phyloP scores from a whole-genome alignment of 768 basidiomycete species.

The Mycena pura region DNA sequence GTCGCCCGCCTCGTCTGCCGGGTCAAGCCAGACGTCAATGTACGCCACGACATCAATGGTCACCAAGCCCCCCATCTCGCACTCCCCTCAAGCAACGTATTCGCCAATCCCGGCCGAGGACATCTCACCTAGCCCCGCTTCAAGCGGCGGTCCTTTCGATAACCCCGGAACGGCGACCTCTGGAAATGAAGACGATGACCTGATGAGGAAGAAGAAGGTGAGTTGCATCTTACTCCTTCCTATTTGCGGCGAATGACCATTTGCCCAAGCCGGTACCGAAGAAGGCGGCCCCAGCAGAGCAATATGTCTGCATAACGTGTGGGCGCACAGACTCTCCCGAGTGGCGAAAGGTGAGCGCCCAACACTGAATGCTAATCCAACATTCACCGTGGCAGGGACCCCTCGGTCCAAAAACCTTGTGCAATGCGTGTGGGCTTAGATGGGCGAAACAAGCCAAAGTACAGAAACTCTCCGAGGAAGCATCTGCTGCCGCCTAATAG shows the following conservation, averaged over 20 bases:
- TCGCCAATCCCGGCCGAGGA: slow-evolving; percentile 26
- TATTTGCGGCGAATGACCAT: background rate
- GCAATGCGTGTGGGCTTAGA: slow-evolving; percentile 93
- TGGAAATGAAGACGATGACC: slow-evolving; percentile 12
- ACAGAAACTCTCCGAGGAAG: slow-evolving; percentile 36
- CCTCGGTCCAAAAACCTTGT: slow-evolving; percentile 94
- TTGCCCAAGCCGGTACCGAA: slow-evolving; percentile 43
- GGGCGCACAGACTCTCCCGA: slow-evolving; percentile 96
- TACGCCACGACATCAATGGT: slow-evolving; percentile 35
- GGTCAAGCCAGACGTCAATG: slow-evolving; percentile 35
- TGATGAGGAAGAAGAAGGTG: slow-evolving; percentile 24
- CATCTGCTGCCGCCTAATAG: background rate
- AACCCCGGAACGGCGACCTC: background rate
- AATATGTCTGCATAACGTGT: slow-evolving; percentile 90
- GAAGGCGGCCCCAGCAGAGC: slow-evolving; percentile 60
- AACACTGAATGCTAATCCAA: slow-evolving; percentile 3
- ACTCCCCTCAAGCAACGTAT: background rate
- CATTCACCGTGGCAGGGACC: slow-evolving; percentile 67
- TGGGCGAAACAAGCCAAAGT: slow-evolving; percentile 76
- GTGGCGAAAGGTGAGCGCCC: slow-evolving; percentile 79
- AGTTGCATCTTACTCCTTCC: background rate
- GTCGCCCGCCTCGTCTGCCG: slow-evolving; percentile 31
- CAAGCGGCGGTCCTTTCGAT: background rate
- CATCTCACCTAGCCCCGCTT: slow-evolving; percentile 4
- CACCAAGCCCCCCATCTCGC: background rate